Evolutionary conservation across 495 filamentous ascomycete genomes (phyloP).

Genomic region (Glonium stellatum): DNA sequence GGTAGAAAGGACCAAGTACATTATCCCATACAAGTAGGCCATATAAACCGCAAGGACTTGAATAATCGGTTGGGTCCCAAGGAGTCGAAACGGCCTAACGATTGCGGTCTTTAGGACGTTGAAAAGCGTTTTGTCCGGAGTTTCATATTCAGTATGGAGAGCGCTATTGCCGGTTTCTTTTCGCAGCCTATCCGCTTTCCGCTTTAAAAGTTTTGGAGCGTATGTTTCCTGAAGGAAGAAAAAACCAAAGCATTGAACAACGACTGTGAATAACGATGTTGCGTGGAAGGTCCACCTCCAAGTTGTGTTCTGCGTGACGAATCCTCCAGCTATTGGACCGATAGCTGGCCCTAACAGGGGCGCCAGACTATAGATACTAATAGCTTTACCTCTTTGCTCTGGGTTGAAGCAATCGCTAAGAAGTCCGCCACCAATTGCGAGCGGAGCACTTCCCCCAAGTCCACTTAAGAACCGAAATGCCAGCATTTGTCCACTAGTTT

Average conservation of each 20-base stretch:
- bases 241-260: constrained; percentile 57
- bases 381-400: constrained; percentile 38
- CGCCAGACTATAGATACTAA: constrained; percentile 36
- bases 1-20: constrained; percentile 65
- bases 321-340: constrained; percentile 38
- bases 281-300: constrained; percentile 40
- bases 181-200: constrained; percentile 51
- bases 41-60: constrained; percentile 52
- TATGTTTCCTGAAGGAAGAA: constrained; percentile 62
- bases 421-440: constrained; percentile 38
- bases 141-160: constrained; percentile 60
- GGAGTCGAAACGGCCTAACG: constrained; percentile 43
- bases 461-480: constrained; percentile 39
- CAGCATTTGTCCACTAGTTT: constrained; percentile 33
- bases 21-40: constrained; percentile 64
- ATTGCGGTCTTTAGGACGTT: constrained; percentile 28
- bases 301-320: constrained; percentile 59
- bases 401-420: constrained; percentile 35
- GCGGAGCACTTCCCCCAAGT: constrained; percentile 37
- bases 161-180: constrained; percentile 57
- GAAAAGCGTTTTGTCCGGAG: constrained; percentile 30
- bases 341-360: constrained; percentile 39
- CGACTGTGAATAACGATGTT: constrained; percentile 52
- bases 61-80: constrained; percentile 50
- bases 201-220: constrained; percentile 52